phyloP scores from a whole-genome alignment of 2,329 filamentous ascomycete species.

The Phyllosticta citrichinensis region DNA sequence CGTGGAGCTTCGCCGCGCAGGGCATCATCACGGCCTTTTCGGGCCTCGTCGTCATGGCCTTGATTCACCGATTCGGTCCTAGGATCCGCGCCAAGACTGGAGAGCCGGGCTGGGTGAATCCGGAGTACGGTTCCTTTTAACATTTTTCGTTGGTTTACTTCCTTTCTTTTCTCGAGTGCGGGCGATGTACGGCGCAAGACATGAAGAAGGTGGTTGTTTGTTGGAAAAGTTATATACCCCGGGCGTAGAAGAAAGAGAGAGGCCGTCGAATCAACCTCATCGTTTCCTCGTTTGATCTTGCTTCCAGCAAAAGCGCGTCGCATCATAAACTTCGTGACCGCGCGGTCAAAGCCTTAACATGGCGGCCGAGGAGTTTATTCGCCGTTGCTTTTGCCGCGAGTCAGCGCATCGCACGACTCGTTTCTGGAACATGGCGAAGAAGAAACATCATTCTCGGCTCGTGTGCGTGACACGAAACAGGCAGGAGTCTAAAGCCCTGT shows the following conservation, averaged over 20 bases:
- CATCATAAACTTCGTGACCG: too few species aligned
- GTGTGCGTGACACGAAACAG: too few species aligned
- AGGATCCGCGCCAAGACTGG: slow-evolving; percentile 12
- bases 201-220: not conserved
- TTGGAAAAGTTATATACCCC: not conserved
- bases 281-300: not conserved
- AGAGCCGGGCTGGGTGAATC: slow-evolving; percentile 14
- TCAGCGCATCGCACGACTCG: too few species aligned
- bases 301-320: not conserved
- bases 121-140: slow-evolving; percentile 11
- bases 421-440: too few species aligned
- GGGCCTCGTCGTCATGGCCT: slow-evolving; percentile 15
- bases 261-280: not conserved
- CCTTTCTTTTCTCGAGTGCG: not conserved
- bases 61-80: slow-evolving; percentile 17
- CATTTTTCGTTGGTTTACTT: not conserved
- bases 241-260: not conserved
- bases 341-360: too few species aligned
- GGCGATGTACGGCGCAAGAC: not conserved
- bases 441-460: too few species aligned
- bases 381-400: not conserved
- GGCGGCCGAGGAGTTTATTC: too few species aligned
- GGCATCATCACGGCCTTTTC: slow-evolving; percentile 20
- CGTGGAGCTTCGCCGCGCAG: slow-evolving; percentile 22
- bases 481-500: too few species aligned